Conservation (phyloP, 1,284 basidiomycete species). For the Athelia sp. region DNA sequence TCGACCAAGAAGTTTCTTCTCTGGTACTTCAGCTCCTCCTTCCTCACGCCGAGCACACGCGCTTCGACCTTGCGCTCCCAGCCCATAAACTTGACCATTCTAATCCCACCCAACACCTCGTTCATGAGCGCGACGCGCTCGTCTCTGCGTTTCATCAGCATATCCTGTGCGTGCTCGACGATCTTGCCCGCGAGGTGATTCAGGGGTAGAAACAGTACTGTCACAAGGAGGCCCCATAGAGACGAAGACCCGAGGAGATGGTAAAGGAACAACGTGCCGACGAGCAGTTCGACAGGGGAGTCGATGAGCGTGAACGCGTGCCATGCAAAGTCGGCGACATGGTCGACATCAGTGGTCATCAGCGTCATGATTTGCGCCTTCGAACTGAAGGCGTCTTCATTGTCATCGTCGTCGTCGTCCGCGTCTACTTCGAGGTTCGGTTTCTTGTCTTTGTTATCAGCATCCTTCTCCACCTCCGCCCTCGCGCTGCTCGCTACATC, state of each 20-base stretch:
- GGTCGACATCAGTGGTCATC: conserved; percentile 88
- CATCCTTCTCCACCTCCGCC: conserved; percentile 17
- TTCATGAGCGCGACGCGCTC: conserved; percentile 91
- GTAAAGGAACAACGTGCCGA: conserved; percentile 80
- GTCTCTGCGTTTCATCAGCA: conserved; percentile 88
- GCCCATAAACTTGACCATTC: conserved; percentile 96
- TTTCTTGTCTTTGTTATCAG: conserved; percentile 17
- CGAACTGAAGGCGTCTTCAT: no score
- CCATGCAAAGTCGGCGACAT: conserved; percentile 82
- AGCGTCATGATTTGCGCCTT: conserved; percentile 89
- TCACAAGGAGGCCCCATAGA: conserved; percentile 79
- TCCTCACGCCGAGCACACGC: conserved; percentile 68
- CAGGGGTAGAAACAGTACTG: conserved; percentile 80
- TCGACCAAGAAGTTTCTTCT: conserved; percentile 85
- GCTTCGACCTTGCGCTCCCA: conserved; percentile 91
- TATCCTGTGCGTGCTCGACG: conserved; percentile 81
- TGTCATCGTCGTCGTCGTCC: conserved; percentile 66
- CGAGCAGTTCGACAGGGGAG: conserved; percentile 81
- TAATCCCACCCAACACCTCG: conserved; percentile 83
- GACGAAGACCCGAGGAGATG: conserved; percentile 73
- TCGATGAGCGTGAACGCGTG: conserved; percentile 74
- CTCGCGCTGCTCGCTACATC: conserved; percentile 68
- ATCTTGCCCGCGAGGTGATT: conserved; percentile 87
- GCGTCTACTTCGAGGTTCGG: conserved; percentile 24
- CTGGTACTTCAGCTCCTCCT: conserved; percentile 79